Evolutionary conservation across 305 asterid species (phyloP).

Genomic region (Stenogyne calaminthoides): DNA sequence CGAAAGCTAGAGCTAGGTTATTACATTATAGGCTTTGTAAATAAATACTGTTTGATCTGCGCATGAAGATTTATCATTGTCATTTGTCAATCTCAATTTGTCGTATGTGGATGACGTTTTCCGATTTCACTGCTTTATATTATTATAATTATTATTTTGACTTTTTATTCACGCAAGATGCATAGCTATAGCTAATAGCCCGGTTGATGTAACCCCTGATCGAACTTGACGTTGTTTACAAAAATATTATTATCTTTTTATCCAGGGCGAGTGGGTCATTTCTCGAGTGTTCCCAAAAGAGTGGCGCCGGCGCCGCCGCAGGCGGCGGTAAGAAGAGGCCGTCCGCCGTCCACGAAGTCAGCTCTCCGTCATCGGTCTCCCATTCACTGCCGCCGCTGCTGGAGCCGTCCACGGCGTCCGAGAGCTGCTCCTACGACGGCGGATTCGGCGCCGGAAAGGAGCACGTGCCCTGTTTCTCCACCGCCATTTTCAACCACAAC

Average conservation of each 20-base stretch:
- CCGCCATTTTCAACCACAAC: slow-evolving; percentile 47
- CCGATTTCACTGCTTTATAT: background rate
- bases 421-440: slow-evolving; percentile 55
- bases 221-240: background rate
- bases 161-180: background rate
- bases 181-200: background rate
- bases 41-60: background rate
- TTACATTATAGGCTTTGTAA: background rate
- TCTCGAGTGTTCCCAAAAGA: slow-evolving; percentile 82
- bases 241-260: background rate
- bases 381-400: slow-evolving; percentile 73
- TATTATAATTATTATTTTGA: slow-evolving; percentile 2
- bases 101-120: background rate
- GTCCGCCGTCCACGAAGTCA: slow-evolving; percentile 41
- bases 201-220: slow-evolving; percentile 26
- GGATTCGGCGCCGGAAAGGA: slow-evolving; percentile 42
- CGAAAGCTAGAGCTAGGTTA: background rate
- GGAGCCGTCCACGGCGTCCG: slow-evolving; percentile 55
- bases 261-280: slow-evolving; percentile 96
- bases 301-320: slow-evolving; percentile 36
- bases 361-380: slow-evolving; percentile 51
- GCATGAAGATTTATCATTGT: background rate
- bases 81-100: too few relatives aligned
- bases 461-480: slow-evolving; percentile 99
- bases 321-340: slow-evolving; percentile 53